Evolutionary conservation across 257 asterid species (phyloP), one percentile per base, ranked within the genome.

Genomic region (Fraxinus excelsior): DNA sequence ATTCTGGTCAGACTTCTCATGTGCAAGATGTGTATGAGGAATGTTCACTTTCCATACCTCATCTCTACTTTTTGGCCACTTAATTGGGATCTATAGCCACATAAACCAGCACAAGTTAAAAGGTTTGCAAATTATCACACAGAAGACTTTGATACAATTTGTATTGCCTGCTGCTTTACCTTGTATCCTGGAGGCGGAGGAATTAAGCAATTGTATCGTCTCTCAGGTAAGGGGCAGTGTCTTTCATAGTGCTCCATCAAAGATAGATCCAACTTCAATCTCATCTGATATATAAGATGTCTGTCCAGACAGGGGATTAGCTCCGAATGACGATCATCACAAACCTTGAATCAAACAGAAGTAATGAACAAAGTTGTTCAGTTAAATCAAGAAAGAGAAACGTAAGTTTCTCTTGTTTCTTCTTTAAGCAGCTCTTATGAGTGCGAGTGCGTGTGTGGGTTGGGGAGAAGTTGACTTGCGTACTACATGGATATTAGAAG

Each of bases 151-250:
- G 46, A 40, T 2, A 11, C 46, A 40, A 40, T 40, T 40, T 11
- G 14, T 40, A 11, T 10, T 10, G 46, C 46, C 46, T 40, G 46
- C 46, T 40, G 46, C 46, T 40, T 40, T 40, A 40, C 46, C 88
- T 84, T 87, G 81, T 87, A 87, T 32, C 90, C 90, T 7, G 87
- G 70, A 65, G 90, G 90, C 71, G 90, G 88, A 75, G 90, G 88
- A 81, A 87, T 87, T 83, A 87, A 71, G 82, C 88, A 87, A 78
- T 87, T 87, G 76, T 73, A 87, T 70, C 87, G 84, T 74, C 87
- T 87, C 76, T 87, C 90, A 4, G 88, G 90, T 79, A 80, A 80
- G 60, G 90, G 90, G 75, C 53, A 44, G n/a, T 44, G 53, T 14
- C 53, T 44, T 44, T 44, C n/a, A 44, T 44, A 44, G 53, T 44